Evolutionary conservation across 352 stramenopile genomes (phyloP).

Genomic region (Phytophthora pseudosyringae): DNA sequence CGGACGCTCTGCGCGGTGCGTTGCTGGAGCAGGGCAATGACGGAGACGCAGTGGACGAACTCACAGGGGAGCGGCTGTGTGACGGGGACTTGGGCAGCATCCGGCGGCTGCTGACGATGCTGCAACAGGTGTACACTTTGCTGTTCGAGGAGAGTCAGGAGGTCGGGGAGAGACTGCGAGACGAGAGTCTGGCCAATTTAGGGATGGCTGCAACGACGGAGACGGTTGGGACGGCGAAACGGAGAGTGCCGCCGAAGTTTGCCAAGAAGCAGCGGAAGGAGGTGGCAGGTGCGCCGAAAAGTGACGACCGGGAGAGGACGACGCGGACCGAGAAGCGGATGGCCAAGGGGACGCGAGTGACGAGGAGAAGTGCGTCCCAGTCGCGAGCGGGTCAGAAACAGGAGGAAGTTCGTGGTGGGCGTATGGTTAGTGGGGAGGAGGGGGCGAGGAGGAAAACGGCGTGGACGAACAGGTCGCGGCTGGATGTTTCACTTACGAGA

Average conservation of each 20-base stretch:
- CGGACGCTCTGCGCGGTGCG: slow-evolving; percentile 74
- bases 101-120: slow-evolving; percentile 54
- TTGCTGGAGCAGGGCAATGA: slow-evolving; percentile 68
- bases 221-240: background rate
- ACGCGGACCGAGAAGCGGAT: slow-evolving; percentile 11
- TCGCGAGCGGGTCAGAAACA: slow-evolving; percentile 19
- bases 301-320: slow-evolving; percentile 21
- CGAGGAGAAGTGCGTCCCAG: slow-evolving; percentile 4
- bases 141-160: slow-evolving; percentile 54
- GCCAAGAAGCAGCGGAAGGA: slow-evolving; percentile 30
- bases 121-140: slow-evolving; percentile 63
- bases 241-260: slow-evolving; percentile 24
- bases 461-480: slow-evolving; percentile 5
- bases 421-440: slow-evolving; percentile 4
- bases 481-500: slow-evolving; percentile 17
- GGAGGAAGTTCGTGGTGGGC: slow-evolving; percentile 32
- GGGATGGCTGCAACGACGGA: slow-evolving; percentile 11
- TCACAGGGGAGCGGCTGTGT: slow-evolving; percentile 68
- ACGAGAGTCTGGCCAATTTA: slow-evolving; percentile 31
- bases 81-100: slow-evolving; percentile 62
- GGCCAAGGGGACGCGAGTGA: background rate
- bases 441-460: slow-evolving; percentile 7
- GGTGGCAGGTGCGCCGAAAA: slow-evolving; percentile 8
- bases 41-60: slow-evolving; percentile 34
- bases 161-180: slow-evolving; percentile 25